These are phyloP conservation scores for Backusella psychrophila DNA, from an alignment of 192 early-diverging fungal genomes.

Conservation along the genomic window DNA sequence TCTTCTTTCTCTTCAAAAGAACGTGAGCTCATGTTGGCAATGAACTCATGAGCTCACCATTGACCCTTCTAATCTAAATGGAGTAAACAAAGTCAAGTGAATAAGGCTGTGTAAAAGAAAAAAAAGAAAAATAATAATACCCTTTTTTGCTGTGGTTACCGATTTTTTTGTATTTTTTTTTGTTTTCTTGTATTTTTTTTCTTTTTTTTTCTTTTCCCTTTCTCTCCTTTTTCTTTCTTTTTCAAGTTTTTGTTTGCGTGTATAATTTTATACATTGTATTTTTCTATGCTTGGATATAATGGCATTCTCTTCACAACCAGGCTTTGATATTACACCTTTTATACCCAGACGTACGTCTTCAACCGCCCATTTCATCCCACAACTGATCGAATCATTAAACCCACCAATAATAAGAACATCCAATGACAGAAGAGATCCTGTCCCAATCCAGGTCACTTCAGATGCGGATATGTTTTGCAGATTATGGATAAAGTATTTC, in stretches of 20 bases:
- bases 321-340: constrained; percentile 15
- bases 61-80: not conserved
- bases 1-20: not conserved
- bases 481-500: not conserved
- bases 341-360: constrained; percentile 26
- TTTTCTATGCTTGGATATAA: constrained; percentile 3
- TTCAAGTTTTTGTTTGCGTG: not conserved
- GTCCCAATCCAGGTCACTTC: constrained; percentile 16
- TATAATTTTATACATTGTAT: not conserved
- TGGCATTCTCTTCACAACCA: not conserved
- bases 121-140: not conserved
- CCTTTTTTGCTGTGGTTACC: not conserved
- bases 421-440: constrained; percentile 1
- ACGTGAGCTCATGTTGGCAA: not conserved
- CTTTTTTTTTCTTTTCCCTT: not conserved
- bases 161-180: not conserved
- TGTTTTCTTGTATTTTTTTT: not conserved
- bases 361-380: constrained; percentile 7
- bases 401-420: constrained; percentile 1
- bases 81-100: not conserved
- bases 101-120: not conserved
- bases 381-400: constrained; percentile 15
- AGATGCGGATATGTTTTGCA: constrained; percentile 20
- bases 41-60: not conserved
- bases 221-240: not conserved